A percentile compares a stretch with the other conserved stretches of the same genome.
Conservation (phyloP, 164 flowering plant genomes). For the Macadamia tetraphylla region DNA sequence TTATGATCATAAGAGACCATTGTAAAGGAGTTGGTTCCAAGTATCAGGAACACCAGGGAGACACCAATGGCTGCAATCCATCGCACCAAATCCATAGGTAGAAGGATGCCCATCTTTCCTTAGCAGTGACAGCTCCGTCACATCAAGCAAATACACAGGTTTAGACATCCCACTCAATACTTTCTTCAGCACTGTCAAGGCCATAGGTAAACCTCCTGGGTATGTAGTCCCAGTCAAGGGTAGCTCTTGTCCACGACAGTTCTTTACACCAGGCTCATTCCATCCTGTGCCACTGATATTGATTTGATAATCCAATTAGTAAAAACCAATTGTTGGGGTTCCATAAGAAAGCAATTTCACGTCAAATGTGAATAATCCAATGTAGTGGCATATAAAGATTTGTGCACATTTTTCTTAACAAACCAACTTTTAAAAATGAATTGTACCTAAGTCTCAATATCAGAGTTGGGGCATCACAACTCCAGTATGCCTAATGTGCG, state of each 20-base stretch:
- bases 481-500: no score
- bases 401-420: no score
- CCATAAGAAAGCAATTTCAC: no score
- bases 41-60: slow-evolving; percentile 62
- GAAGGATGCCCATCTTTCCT: neutral
- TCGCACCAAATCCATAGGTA: slow-evolving; percentile 27
- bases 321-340: no score
- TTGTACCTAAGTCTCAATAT: no score
- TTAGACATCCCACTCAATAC: neutral
- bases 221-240: neutral
- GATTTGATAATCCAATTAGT: neutral
- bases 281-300: slow-evolving; percentile 30
- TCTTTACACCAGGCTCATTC: slow-evolving; percentile 28
- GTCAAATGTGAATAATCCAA: no score
- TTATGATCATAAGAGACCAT: neutral
- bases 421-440: no score
- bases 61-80: slow-evolving; percentile 78
- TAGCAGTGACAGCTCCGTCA: neutral
- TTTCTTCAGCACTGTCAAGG: neutral
- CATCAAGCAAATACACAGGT: neutral
- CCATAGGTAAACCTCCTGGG: slow-evolving; percentile 1
- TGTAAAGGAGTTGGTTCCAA: slow-evolving; percentile 38
- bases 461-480: no score
- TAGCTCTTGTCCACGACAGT: slow-evolving; percentile 24
- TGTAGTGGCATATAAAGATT: no score